Percentiles rank a stretch among this genome's conserved stretches.
Evolutionary conservation across 2,329 filamentous ascomycete genomes (phyloP).

Genomic region (Pestalotiopsis sp.): DNA sequence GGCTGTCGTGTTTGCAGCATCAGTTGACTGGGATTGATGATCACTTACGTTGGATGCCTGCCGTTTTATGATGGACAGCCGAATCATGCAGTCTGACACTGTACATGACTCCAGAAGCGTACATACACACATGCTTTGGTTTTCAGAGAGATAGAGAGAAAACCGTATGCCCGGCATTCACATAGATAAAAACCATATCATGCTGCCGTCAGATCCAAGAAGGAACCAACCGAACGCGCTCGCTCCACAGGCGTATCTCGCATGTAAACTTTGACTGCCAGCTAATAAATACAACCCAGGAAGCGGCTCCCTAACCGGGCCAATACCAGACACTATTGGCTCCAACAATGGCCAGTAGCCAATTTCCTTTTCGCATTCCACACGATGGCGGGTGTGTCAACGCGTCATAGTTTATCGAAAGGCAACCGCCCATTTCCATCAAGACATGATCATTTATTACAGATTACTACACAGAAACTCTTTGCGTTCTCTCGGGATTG

Average conservation of each 20-base stretch:
- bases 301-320: neutral
- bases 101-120: neutral
- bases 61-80: neutral
- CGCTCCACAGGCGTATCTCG: neutral
- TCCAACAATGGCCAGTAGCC: neutral
- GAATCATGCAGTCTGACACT: neutral
- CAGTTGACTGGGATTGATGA: neutral
- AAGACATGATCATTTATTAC: neutral
- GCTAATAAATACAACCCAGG: neutral
- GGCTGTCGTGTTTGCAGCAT: neutral
- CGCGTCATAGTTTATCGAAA: conserved; percentile 5
- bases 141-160: neutral
- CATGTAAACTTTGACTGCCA: neutral
- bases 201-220: neutral
- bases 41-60: neutral
- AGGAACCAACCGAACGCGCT: no score
- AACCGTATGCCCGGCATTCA: no score
- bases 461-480: no score
- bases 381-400: conserved; percentile 2
- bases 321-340: neutral
- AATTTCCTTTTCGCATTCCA: conserved; percentile 12
- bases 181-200: neutral
- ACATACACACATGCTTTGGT: neutral
- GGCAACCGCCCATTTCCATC: neutral
- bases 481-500: no score